A percentile compares a stretch with the other conserved stretches of the same genome.
Evolutionary conservation across 108 stramenopile species (phyloP).

Genomic region (Pseudonitzschia multistriata): DNA sequence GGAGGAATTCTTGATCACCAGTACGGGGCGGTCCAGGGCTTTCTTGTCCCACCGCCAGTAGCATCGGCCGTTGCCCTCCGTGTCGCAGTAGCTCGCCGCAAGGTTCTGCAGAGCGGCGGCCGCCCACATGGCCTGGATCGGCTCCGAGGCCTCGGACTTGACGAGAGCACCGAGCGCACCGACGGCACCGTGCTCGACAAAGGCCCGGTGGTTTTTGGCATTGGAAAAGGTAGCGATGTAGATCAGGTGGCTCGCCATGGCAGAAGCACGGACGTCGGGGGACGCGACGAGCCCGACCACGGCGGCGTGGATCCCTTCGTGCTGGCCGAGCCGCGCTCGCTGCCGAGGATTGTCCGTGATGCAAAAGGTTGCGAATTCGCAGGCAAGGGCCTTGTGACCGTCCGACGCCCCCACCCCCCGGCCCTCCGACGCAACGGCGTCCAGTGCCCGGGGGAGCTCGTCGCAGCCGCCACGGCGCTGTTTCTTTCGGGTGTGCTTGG

Average conservation of each 20-base stretch:
- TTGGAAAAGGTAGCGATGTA: constrained; percentile 22
- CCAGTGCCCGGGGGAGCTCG: neutral
- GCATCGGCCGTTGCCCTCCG: constrained; percentile 26
- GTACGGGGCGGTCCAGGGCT: neutral
- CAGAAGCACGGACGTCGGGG: neutral
- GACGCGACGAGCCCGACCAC: constrained; percentile 6
- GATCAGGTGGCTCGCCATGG: constrained; percentile 15
- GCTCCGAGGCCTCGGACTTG: neutral
- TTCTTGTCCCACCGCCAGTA: constrained; percentile 26
- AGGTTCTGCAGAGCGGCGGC: constrained; percentile 37
- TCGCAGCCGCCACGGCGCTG: constrained; percentile 14
- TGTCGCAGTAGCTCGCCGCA: constrained; percentile 31
- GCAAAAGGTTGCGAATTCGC: constrained; percentile 19
- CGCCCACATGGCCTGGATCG: constrained; percentile 29
- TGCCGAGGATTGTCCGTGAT: constrained; percentile 20
- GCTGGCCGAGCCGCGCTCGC: neutral
- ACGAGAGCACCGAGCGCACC: constrained; percentile 4
- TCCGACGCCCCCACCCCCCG: neutral
- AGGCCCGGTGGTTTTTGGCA: constrained; percentile 15
- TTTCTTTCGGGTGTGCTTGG: constrained; percentile 5
- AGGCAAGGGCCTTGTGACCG: neutral
- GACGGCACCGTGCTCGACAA: constrained; percentile 20
- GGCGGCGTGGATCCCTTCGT: constrained; percentile 3
- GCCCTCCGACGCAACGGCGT: neutral
- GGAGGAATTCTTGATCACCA: too few species aligned